phyloP scores from a whole-genome alignment of 306 rosid genomes.

The Dryas octopetala region DNA sequence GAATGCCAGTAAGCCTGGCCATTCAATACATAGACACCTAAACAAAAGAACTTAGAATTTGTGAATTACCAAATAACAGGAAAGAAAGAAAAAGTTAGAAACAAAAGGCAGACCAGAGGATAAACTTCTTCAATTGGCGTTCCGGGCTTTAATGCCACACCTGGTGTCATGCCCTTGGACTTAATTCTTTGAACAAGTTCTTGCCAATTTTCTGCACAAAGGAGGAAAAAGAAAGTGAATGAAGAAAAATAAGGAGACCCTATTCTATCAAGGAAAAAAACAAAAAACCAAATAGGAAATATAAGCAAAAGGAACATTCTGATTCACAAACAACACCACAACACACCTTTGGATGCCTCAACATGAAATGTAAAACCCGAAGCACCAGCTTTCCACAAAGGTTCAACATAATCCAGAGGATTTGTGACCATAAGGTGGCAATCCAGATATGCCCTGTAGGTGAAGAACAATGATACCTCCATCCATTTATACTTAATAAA shows the following conservation, averaged over 20 bases:
- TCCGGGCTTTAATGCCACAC: constrained; percentile 81
- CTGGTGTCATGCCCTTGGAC: constrained; percentile 75
- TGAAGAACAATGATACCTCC: constrained; percentile 12
- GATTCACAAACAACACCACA: constrained; percentile 9
- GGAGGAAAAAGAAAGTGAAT: neutral
- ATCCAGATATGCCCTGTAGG: constrained; percentile 83
- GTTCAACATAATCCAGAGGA: constrained; percentile 87
- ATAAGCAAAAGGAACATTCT: neutral
- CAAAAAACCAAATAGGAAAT: constrained; percentile 7
- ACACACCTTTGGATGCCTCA: constrained; percentile 77
- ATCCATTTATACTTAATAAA: constrained; percentile 10
- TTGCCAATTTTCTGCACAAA: constrained; percentile 77
- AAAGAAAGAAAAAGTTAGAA: neutral
- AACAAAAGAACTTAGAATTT: neutral
- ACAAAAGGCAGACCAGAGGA: constrained; percentile 60
- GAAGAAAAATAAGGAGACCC: neutral
- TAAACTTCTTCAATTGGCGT: constrained; percentile 79
- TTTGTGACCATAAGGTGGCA: constrained; percentile 98
- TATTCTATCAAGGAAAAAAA: constrained; percentile 15
- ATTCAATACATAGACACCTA: neutral
- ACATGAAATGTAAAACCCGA: constrained; percentile 94
- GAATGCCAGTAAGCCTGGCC: neutral
- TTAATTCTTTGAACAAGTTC: constrained; percentile 64
- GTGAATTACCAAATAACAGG: neutral
- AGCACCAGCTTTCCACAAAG: constrained; percentile 88